phyloP scores from a whole-genome alignment of 495 filamentous ascomycete genomes.

The Aeminium ludgeri region DNA sequence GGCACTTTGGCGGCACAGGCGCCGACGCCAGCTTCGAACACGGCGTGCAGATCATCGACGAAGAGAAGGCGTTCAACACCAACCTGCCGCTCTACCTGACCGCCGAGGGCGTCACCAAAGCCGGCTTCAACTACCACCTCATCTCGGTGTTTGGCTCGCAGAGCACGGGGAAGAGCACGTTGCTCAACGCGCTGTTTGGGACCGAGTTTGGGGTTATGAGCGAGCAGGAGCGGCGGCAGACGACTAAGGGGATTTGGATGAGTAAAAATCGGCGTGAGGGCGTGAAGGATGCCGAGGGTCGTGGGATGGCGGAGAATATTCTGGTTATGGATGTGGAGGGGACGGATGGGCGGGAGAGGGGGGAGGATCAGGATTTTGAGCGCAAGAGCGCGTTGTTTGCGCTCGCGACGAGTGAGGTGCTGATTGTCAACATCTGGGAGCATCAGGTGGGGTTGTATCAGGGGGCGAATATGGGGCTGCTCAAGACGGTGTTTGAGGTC shows the following conservation, averaged over 20 bases:
- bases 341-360: slow-evolving; percentile 88
- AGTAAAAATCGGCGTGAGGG: slow-evolving; percentile 70
- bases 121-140: slow-evolving; percentile 96
- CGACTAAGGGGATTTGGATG: slow-evolving; percentile 98
- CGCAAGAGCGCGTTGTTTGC: slow-evolving; percentile 94
- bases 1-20: slow-evolving; percentile 74
- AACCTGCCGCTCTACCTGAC: slow-evolving; percentile 68
- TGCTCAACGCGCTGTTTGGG: slow-evolving; percentile 89
- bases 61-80: slow-evolving; percentile 83
- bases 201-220: slow-evolving; percentile 96
- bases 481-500: slow-evolving; percentile 98
- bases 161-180: slow-evolving; percentile 93
- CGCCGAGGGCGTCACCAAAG: slow-evolving; percentile 58
- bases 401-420: slow-evolving; percentile 89
- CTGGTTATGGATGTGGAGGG: slow-evolving; percentile 98
- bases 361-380: slow-evolving; percentile 98
- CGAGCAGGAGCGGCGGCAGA: slow-evolving; percentile 76
- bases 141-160: slow-evolving; percentile 98
- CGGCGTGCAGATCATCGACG: slow-evolving; percentile 93
- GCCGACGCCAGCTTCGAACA: slow-evolving; percentile 64
- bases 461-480: slow-evolving; percentile 92
- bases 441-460: slow-evolving; percentile 97
- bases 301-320: slow-evolving; percentile 84
- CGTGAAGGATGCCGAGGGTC: slow-evolving; percentile 14
- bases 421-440: slow-evolving; percentile 99